Conservation (phyloP, 2,329 filamentous ascomycete species). For the Pseudogymnoascus pannorum region DNA sequence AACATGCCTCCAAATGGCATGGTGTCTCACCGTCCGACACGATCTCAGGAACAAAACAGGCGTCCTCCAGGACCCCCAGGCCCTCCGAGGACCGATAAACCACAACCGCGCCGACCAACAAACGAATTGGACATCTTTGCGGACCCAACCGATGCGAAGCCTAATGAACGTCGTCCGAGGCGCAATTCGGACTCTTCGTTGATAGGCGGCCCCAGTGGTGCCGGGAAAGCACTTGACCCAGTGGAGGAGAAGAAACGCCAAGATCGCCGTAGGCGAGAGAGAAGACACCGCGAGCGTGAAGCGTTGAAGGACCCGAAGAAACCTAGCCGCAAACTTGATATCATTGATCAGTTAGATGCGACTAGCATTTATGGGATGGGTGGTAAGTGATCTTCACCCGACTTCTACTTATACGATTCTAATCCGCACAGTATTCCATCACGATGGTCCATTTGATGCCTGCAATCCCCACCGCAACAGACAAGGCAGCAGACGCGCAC, state of each 20-base stretch:
- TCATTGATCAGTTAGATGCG: slow-evolving; percentile 95
- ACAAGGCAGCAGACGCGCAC: slow-evolving; percentile 71
- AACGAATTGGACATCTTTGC: slow-evolving; percentile 29
- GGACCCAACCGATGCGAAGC: slow-evolving; percentile 31
- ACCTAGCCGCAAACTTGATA: slow-evolving; percentile 53
- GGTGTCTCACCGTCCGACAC: slow-evolving; percentile 49
- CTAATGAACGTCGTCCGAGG: slow-evolving; percentile 47
- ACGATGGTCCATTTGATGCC: slow-evolving; percentile 95
- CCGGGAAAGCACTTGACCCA: slow-evolving; percentile 42
- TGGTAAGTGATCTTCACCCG: slow-evolving; percentile 46
- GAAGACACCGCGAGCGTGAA: slow-evolving; percentile 30
- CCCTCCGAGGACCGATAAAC: slow-evolving; percentile 24
- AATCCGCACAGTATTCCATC: slow-evolving; percentile 72
- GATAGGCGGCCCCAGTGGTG: slow-evolving; percentile 38
- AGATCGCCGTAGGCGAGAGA: slow-evolving; percentile 46
- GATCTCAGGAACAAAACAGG: slow-evolving; percentile 60
- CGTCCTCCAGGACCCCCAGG: slow-evolving; percentile 38
- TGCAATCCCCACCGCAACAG: slow-evolving; percentile 92
- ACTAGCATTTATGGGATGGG: slow-evolving; percentile 93
- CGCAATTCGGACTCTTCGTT: slow-evolving; percentile 77
- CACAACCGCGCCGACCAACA: slow-evolving; percentile 13
- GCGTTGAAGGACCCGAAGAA: slow-evolving; percentile 27
- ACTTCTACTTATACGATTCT: slow-evolving; percentile 1
- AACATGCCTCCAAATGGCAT: slow-evolving; percentile 37
- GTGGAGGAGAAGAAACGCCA: slow-evolving; percentile 54